Evolutionary conservation across 768 basidiomycete species (phyloP), one percentile per base, ranked within the genome.

Genomic region (Kwoniella sp.): DNA sequence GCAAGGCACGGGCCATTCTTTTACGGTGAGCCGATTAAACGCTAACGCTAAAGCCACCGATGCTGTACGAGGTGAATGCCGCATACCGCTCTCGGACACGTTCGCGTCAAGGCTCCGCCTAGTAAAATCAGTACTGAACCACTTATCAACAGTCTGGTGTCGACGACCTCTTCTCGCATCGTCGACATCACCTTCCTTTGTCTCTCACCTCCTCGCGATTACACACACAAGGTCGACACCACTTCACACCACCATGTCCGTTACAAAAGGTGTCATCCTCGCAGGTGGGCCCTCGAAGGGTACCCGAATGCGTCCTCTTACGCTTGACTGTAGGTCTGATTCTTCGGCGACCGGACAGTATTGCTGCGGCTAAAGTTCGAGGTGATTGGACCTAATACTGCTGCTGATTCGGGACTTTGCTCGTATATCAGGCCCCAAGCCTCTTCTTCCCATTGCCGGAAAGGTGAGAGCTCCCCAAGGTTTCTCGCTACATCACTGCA

Each of bases 391-490:
- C n/a, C n/a, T n/a, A n/a, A n/a, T n/a, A n/a, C 23, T 45, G 2
- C 13, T 29, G 28, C 66, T 65, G 28, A 58, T 30, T 51, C 41
- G 41, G 15, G 4, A 37, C 13, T 9, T 23, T 31, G 47, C 8
- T 5, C 28, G n/a, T 50, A 38, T 29, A 28, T 63, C 64, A 76
- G 78, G 76, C 55, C 79, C 82, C 30, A 84, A 83, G 72, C 83
- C 83, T 2, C 76, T 84, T 5, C 78, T 84, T 51, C 78, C 77
- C 20, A 77, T 82, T 56, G 82, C 82, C 29, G 83, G 83, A 55
- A 81, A 80, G 77, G 79, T 80, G 23, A 61, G 73, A 55, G 34
- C 55, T 37, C 20, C 23, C 38, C 8, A 37, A 26, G 23, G 7
- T 52, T 23, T n/a, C n/a, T n/a, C n/a, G n/a, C n/a, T n/a, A n/a